phyloP scores from a whole-genome alignment of 1,284 basidiomycete species.

The Marasmius tenuissimus region DNA sequence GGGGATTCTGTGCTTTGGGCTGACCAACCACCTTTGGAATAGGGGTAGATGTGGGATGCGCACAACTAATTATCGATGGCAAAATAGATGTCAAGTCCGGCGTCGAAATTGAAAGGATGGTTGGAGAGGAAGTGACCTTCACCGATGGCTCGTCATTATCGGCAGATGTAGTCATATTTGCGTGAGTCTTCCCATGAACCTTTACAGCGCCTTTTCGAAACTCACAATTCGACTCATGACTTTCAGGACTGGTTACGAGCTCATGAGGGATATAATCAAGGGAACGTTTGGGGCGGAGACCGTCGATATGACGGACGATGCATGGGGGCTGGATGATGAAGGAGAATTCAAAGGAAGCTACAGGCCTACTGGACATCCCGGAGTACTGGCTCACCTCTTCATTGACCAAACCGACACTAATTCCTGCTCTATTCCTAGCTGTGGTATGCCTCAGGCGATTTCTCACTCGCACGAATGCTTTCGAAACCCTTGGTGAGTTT shows the following conservation, averaged over 20 bases:
- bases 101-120: slow-evolving; percentile 25
- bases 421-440: slow-evolving; percentile 21
- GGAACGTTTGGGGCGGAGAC: slow-evolving; percentile 24
- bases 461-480: slow-evolving; percentile 27
- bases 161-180: slow-evolving; percentile 31
- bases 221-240: background rate
- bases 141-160: slow-evolving; percentile 29
- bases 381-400: slow-evolving; percentile 16
- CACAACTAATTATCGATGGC: slow-evolving; percentile 28
- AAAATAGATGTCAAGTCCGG: slow-evolving; percentile 28
- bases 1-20: background rate
- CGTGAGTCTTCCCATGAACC: slow-evolving; percentile 21
- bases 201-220: background rate
- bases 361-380: slow-evolving; percentile 34
- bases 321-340: slow-evolving; percentile 25
- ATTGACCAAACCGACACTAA: background rate
- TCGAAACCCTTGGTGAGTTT: slow-evolving; percentile 34
- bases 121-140: slow-evolving; percentile 26
- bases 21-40: background rate
- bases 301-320: slow-evolving; percentile 18
- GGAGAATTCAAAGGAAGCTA: slow-evolving; percentile 23
- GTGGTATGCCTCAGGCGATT: slow-evolving; percentile 36
- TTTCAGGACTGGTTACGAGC: slow-evolving; percentile 25
- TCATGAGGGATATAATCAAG: slow-evolving; percentile 10
- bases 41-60: slow-evolving; percentile 44